Base-by-base conservation (phyloP, 1,284 basidiomycete genomes). In the Dichomitus squalens region DNA sequence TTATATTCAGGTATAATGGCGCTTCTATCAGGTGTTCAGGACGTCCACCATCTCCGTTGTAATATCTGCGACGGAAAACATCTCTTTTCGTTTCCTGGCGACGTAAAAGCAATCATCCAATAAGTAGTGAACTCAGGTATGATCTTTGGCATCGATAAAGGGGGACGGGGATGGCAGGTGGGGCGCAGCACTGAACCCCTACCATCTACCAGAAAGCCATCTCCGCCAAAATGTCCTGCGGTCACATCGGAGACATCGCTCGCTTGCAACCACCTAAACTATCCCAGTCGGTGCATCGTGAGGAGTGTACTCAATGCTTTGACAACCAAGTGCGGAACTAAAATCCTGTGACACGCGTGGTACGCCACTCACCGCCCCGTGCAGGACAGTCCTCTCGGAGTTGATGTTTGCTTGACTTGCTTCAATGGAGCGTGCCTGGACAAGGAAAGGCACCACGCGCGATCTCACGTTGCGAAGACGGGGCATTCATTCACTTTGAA, bases 221-320 rank as follows among this genome's bases (percentile, higher is more conserved):
- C 12, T 25, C 31, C 2, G 25, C 7, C 14, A 59, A 38, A 50
- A 59, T 64, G 61, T 52, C 64, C 33, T 72, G 70, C 54, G 57
- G 57, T 35, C 77, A 81, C 68, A 60, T 76, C 38, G 57, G 59
- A 21, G 72, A 75, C 29, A 70, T 85, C 7, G 66, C 73, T 35
- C 66, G 64, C 12, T 69, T 86, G 2, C 69, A 71, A 33, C 70
- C 65, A 1, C 79, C 79, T 7, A 78, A 66, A 53, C 68, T 80
- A 1, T 79, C 76, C 2, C 80, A 84, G 52, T 76, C 76, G 1
- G 88, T 95, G 0, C 88, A 95, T 67, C 79, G 91, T 9, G 93
- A 95, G 71, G 93, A 96, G 72, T 96, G 94, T 68, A 97, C 96
- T 0, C 93, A 96, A 59, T 99, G 96, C 73, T 99, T 98, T 71